Percentiles rank a stretch among this genome's conserved stretches.
phyloP scores from a whole-genome alignment of 2,329 filamentous ascomycete species.

The Ceratocystis alfenasii region DNA sequence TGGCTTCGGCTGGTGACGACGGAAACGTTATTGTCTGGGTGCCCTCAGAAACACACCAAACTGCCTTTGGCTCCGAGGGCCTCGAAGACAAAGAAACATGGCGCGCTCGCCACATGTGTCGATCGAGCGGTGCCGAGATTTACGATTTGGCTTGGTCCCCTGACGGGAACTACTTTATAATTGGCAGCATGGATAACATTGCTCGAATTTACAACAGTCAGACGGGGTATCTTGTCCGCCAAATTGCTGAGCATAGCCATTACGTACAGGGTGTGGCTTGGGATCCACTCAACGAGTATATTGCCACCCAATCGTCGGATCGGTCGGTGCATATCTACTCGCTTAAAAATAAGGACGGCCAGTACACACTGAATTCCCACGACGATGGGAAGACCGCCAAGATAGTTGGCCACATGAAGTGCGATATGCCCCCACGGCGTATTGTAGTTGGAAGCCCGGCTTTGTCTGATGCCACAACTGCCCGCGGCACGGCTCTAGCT shows the following conservation, averaged over 20 bases:
- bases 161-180: constrained; percentile 92
- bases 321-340: constrained; percentile 96
- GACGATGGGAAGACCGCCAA: constrained; percentile 59
- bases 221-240: constrained; percentile 64
- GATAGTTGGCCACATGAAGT: constrained; percentile 63
- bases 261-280: constrained; percentile 97
- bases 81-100: constrained; percentile 93
- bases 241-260: constrained; percentile 94
- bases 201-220: constrained; percentile 92
- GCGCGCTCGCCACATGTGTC: constrained; percentile 95
- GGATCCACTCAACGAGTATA: constrained; percentile 96
- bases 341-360: constrained; percentile 88
- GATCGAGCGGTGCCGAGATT: constrained; percentile 87
- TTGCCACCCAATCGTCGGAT: constrained; percentile 95
- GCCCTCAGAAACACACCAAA: constrained; percentile 61
- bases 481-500: constrained; percentile 33
- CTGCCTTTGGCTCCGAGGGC: constrained; percentile 66
- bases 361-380: constrained; percentile 61
- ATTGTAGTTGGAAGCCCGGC: constrained; percentile 89
- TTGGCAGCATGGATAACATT: constrained; percentile 98
- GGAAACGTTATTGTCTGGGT: constrained; percentile 96
- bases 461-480: constrained; percentile 32
- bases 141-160: constrained; percentile 98
- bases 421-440: constrained; percentile 82
- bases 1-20: constrained; percentile 92